Conservation (phyloP, 2,329 filamentous ascomycete genomes). For the Colletotrichum tofieldiae region DNA sequence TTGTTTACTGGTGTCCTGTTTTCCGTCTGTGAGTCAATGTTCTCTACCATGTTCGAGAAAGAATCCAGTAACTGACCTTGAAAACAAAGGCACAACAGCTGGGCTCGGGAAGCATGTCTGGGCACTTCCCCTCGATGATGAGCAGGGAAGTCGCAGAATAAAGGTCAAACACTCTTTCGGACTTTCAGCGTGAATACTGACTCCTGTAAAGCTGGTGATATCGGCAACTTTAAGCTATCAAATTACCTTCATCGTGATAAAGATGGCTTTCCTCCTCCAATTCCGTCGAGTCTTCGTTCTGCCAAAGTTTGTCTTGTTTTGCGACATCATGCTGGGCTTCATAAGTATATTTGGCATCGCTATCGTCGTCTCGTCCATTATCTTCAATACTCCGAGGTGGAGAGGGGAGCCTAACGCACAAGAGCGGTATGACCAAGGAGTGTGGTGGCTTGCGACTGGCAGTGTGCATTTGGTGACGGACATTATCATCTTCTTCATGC, state of each 20-base stretch:
- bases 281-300: slow-evolving; percentile 27
- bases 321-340: slow-evolving; percentile 34
- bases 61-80: not conserved
- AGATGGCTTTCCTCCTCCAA: slow-evolving; percentile 35
- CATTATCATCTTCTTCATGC: slow-evolving; percentile 39
- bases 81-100: slow-evolving; percentile 12
- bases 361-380: slow-evolving; percentile 22
- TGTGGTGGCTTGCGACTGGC: slow-evolving; percentile 30
- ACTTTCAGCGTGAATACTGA: not conserved
- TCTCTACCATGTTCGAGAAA: rapidly evolving
- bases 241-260: slow-evolving; percentile 27
- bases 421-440: slow-evolving; percentile 7
- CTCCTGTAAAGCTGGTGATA: slow-evolving; percentile 1
- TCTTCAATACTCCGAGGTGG: slow-evolving; percentile 22
- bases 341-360: slow-evolving; percentile 29
- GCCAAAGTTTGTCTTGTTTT: slow-evolving; percentile 8
- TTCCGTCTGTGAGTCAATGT: not conserved
- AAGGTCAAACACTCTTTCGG: not conserved
- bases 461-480: slow-evolving; percentile 32
- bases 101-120: slow-evolving; percentile 27
- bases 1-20: slow-evolving; percentile 20
- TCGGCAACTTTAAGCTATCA: slow-evolving; percentile 32
- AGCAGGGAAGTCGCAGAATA: slow-evolving; percentile 14
- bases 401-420: slow-evolving; percentile 11
- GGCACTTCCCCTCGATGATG: slow-evolving; percentile 1